Evolutionary conservation across 164 flowering plant species (phyloP).

Genomic region (Protea cynaroides): DNA sequence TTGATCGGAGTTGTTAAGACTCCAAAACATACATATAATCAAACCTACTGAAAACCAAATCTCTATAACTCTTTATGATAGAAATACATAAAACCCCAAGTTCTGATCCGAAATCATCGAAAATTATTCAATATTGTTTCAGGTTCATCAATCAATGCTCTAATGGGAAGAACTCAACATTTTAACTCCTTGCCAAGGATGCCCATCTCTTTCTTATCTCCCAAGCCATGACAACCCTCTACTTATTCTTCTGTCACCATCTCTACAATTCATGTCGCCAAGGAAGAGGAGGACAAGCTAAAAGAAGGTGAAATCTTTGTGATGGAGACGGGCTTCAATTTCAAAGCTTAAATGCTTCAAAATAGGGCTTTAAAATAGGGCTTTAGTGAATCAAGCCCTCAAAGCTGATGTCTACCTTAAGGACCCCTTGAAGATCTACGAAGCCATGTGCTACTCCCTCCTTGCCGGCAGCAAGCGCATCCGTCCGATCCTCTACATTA

Average conservation of each 20-base stretch:
- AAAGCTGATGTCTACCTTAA: constrained; percentile 43
- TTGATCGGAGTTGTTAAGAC: no score
- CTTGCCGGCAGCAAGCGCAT: constrained; percentile 81
- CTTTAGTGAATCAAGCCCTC: constrained; percentile 49
- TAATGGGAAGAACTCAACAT: no score
- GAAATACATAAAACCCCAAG: no score
- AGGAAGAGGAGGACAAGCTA: constrained; percentile 10
- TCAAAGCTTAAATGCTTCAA: constrained; percentile 47
- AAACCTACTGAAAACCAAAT: no score
- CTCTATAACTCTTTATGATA: no score
- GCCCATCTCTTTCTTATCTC: constrained; percentile 3
- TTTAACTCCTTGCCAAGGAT: constrained; percentile 7
- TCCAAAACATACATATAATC: no score
- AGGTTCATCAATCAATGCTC: no score
- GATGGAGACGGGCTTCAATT: constrained; percentile 29
- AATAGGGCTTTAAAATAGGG: no score
- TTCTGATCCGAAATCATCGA: no score
- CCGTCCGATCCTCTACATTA: constrained; percentile 59
- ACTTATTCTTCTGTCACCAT: constrained; percentile 9
- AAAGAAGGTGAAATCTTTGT: constrained; percentile 9
- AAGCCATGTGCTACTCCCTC: constrained; percentile 75
- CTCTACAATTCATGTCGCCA: constrained; percentile 31
- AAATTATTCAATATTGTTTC: no score
- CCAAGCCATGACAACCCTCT: not conserved
- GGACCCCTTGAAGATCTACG: constrained; percentile 56